Conservation (phyloP, 148 eudicot genomes). For the Salicornia ramosissima region DNA sequence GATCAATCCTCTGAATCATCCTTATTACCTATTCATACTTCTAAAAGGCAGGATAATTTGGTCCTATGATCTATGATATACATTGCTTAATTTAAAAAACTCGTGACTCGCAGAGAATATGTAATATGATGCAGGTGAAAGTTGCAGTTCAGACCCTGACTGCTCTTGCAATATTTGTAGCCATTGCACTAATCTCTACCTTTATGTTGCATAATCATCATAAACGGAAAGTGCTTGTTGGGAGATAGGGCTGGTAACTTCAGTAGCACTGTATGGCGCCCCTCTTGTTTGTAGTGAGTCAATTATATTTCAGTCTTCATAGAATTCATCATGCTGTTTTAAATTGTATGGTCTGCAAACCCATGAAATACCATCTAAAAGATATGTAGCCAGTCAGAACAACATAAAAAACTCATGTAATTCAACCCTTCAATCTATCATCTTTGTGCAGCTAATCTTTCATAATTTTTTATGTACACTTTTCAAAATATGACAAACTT, state of each 20-base stretch:
- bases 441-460: background rate
- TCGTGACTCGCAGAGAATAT: too few relatives aligned
- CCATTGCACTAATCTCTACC: constrained; percentile 38
- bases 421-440: background rate
- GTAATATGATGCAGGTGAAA: constrained; percentile 48
- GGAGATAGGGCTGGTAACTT: constrained; percentile 62
- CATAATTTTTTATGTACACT: background rate
- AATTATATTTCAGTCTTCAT: background rate
- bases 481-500: too few relatives aligned
- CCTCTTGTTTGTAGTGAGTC: constrained; percentile 71
- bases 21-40: background rate
- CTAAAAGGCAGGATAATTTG: too few relatives aligned
- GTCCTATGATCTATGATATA: too few relatives aligned
- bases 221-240: constrained; percentile 51
- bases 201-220: constrained; percentile 48
- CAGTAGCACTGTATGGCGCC: constrained; percentile 54
- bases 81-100: background rate
- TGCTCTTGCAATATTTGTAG: constrained; percentile 29
- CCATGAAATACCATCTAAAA: too few relatives aligned
- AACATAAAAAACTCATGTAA: background rate
- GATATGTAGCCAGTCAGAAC: background rate
- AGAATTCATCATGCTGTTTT: background rate
- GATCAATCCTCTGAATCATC: constrained; percentile 35
- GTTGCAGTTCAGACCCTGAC: constrained; percentile 37
- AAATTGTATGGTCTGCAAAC: background rate